These are phyloP conservation scores for Penicillium longicatenatum DNA, from an alignment of 495 filamentous ascomycete genomes.

Conservation along the genomic window DNA sequence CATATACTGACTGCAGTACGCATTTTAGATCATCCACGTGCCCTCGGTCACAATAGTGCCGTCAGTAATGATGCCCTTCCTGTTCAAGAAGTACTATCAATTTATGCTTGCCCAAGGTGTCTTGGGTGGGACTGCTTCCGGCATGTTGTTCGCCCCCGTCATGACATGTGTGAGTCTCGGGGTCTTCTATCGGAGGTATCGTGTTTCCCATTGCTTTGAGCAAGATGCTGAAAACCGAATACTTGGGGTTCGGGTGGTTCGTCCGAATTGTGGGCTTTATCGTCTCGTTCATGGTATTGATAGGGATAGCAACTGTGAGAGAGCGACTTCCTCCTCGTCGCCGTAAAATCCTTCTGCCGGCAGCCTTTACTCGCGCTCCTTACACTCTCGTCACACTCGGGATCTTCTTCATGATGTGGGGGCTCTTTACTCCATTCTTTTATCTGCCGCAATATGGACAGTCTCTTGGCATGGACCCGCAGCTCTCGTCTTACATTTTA, in stretches of 20 bases:
- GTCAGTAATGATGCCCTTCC: slow-evolving; percentile 40
- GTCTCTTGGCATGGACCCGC: slow-evolving; percentile 53
- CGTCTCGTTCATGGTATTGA: slow-evolving; percentile 45
- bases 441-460: slow-evolving; percentile 61
- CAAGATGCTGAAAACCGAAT: slow-evolving; percentile 18
- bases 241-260: slow-evolving; percentile 61
- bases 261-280: slow-evolving; percentile 61
- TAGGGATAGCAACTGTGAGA: slow-evolving; percentile 45
- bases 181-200: slow-evolving; percentile 28
- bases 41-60: slow-evolving; percentile 36
- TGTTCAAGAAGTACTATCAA: slow-evolving; percentile 29
- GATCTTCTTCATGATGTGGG: slow-evolving; percentile 60
- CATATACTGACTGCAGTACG: not conserved
- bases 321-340: slow-evolving; percentile 48
- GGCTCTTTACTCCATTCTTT: slow-evolving; percentile 67
- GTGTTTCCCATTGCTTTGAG: slow-evolving; percentile 38
- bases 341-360: slow-evolving; percentile 40
- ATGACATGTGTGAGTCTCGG: slow-evolving; percentile 20
- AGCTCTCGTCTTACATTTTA: slow-evolving; percentile 61
- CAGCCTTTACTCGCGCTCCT: slow-evolving; percentile 40
- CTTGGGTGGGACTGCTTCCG: slow-evolving; percentile 17
- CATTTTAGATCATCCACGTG: slow-evolving; percentile 38
- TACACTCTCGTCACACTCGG: slow-evolving; percentile 21
- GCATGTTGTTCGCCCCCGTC: slow-evolving; percentile 18
- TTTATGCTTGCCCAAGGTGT: slow-evolving; percentile 31